phyloP scores from a whole-genome alignment of 2,329 filamentous ascomycete genomes.

The Neonectria punicea region DNA sequence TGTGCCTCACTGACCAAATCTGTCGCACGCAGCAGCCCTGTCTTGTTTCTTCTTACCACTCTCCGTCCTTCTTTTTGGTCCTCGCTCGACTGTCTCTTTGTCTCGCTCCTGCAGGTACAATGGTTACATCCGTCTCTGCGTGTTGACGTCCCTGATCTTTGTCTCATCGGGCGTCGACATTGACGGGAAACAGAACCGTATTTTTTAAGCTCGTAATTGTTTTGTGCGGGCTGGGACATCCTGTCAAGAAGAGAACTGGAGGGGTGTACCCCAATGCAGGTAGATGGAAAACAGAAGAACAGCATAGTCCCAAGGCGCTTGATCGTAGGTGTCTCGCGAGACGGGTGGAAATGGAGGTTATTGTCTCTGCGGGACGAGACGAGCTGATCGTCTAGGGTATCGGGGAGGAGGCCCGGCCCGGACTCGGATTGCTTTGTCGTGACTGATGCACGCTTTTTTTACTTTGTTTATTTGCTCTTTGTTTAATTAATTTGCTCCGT shows the following conservation, averaged over 20 bases:
- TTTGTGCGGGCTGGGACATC: not conserved
- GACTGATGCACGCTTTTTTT: not conserved
- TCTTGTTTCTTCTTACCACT: not conserved
- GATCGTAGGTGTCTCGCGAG: conserved; percentile 10
- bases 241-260: not conserved
- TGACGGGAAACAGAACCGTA: conserved; percentile 4
- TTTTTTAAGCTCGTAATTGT: not conserved
- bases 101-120: conserved; percentile 18
- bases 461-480: not conserved
- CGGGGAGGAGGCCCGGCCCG: not conserved
- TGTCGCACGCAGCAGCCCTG: not conserved
- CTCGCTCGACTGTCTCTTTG: conserved; percentile 1
- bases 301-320: not conserved
- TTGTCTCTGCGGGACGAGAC: conserved; percentile 2
- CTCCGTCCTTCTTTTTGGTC: not conserved
- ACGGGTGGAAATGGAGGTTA: not conserved
- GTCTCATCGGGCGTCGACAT: conserved; percentile 1
- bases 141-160: conserved; percentile 1
- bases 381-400: not conserved
- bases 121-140: not conserved
- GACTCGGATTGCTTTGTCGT: not conserved
- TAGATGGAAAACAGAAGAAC: not conserved
- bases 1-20: not conserved
- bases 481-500: not conserved
- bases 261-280: not conserved